Conservation (phyloP, 805 yeast species). For the Pichia thaimueangensis region DNA sequence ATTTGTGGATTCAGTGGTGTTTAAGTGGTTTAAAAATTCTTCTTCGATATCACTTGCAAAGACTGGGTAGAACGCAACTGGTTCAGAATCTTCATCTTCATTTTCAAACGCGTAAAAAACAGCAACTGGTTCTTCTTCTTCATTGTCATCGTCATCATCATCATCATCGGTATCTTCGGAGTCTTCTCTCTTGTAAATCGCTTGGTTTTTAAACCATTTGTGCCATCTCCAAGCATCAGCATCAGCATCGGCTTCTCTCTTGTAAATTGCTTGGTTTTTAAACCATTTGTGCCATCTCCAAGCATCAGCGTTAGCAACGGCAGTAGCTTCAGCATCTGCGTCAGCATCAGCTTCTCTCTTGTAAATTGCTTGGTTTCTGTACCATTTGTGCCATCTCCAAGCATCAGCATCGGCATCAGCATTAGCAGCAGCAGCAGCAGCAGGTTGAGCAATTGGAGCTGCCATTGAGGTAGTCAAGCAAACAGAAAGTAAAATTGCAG, state of each 20-base stretch:
- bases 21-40: background rate
- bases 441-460: slow-evolving; percentile 9
- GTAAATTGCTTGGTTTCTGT: slow-evolving; percentile 12
- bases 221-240: slow-evolving; percentile 2
- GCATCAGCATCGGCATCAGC: slow-evolving; percentile 11
- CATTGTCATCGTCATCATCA: too few species aligned
- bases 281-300: slow-evolving; percentile 2
- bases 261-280: slow-evolving; percentile 5
- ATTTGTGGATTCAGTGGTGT: background rate
- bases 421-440: slow-evolving; percentile 5
- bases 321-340: slow-evolving; percentile 6
- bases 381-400: slow-evolving; percentile 8
- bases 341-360: slow-evolving; percentile 21
- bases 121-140: slow-evolving; percentile 7
- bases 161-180: too few species aligned
- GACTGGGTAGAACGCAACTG: slow-evolving; percentile 8
- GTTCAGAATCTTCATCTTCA: slow-evolving; percentile 3
- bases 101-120: slow-evolving; percentile 3
- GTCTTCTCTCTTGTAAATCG: slow-evolving; percentile 8
- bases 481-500: slow-evolving; percentile 2
- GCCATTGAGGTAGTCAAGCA: slow-evolving; percentile 5
- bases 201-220: background rate
- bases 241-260: slow-evolving; percentile 7
- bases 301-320: slow-evolving; percentile 1
- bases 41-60: slow-evolving; percentile 6